These are phyloP conservation scores for Dalbergia cochinchinensis DNA, from an alignment of 306 rosid genomes.

Conservation along the genomic window DNA sequence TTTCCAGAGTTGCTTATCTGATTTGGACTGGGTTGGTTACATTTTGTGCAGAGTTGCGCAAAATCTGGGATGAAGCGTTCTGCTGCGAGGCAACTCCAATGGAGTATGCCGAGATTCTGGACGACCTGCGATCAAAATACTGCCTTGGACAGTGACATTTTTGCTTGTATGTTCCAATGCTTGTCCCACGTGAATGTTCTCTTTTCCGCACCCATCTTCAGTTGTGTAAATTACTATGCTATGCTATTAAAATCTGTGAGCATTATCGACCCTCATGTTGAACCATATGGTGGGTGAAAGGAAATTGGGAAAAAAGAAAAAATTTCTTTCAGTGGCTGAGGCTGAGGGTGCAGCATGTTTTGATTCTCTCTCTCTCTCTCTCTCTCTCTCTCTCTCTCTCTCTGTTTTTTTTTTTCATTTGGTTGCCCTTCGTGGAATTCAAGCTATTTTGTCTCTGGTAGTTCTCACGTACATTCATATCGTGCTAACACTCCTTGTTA, in stretches of 20 bases:
- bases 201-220: slow-evolving; percentile 11
- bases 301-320: neutral
- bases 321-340: neutral
- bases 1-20: slow-evolving; percentile 1
- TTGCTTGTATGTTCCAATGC: slow-evolving; percentile 1
- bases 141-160: slow-evolving; percentile 49
- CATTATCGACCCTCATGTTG: slow-evolving; percentile 21
- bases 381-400: no score
- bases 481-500: neutral
- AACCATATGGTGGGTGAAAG: neutral
- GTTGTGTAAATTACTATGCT: slow-evolving; percentile 43
- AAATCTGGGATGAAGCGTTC: slow-evolving; percentile 87
- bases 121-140: slow-evolving; percentile 74
- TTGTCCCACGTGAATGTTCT: slow-evolving; percentile 1
- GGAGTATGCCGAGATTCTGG: slow-evolving; percentile 75
- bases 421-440: no score
- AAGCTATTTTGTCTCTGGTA: neutral
- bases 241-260: slow-evolving; percentile 19
- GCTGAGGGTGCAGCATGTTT: neutral
- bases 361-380: no score
- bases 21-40: slow-evolving; percentile 6
- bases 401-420: no score
- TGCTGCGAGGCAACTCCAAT: slow-evolving; percentile 72
- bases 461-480: neutral
- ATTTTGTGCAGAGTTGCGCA: slow-evolving; percentile 66